Evolutionary conservation across 2,329 filamentous ascomycete species (phyloP).

Genomic region (Alternaria sp.): DNA sequence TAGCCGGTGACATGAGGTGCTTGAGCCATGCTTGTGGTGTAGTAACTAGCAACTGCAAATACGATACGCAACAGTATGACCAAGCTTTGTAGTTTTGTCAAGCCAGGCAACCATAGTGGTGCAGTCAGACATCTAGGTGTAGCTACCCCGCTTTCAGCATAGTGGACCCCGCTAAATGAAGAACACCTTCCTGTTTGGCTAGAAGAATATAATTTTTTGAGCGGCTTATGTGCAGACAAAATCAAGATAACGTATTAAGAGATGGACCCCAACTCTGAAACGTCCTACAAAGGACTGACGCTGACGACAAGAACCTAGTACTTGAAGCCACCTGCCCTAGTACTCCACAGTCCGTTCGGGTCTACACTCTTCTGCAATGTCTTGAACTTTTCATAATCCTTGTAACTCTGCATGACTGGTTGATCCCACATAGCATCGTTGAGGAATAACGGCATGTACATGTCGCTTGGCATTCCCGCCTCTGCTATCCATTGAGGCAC

Average conservation of each 20-base stretch:
- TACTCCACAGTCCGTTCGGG: conserved; percentile 31
- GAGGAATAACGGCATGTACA: conserved; percentile 34
- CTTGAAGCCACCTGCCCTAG: conserved; percentile 32
- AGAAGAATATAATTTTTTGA: neutral
- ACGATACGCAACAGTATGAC: neutral
- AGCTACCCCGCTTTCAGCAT: conserved; percentile 22
- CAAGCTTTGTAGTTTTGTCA: neutral
- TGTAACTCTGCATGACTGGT: conserved; percentile 30
- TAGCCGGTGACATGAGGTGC: conserved; percentile 33
- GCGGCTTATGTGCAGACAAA: neutral
- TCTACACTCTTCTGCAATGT: conserved; percentile 31
- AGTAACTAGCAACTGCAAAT: neutral
- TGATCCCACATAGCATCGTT: conserved; percentile 37
- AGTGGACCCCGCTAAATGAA: conserved; percentile 11
- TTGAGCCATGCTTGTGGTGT: conserved; percentile 19
- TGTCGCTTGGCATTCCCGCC: conserved; percentile 24
- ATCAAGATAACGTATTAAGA: neutral
- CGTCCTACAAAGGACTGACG: neutral
- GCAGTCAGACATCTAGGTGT: conserved; percentile 9
- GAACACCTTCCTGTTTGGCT: conserved; percentile 14
- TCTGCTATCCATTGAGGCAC: conserved; percentile 34
- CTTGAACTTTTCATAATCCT: conserved; percentile 28
- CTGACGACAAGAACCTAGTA: conserved; percentile 14
- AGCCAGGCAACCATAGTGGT: neutral
- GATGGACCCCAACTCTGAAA: neutral